Evolutionary conservation across 2,329 filamentous ascomycete genomes (phyloP), one percentile per base, ranked within the genome.

Genomic region (Trichoderma citrinoviride): DNA sequence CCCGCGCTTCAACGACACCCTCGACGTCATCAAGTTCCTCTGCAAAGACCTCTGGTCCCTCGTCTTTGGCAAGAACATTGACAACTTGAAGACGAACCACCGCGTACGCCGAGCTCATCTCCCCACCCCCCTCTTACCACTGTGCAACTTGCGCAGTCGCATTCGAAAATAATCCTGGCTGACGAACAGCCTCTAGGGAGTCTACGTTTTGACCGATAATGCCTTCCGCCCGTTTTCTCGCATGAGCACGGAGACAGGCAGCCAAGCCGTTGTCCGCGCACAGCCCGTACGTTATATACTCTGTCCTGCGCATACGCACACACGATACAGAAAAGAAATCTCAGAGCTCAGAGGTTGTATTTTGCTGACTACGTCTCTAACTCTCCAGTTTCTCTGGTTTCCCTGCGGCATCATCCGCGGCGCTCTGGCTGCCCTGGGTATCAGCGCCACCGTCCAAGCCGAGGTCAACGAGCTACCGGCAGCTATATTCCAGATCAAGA

Each of bases 81-180:
- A 99, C 78, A 99, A 99, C 76, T 83, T 99, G 53, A 99, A 99
- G 80, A 99, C 95, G 8, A 99, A 99, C 75, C 95, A 99, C 76
- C 83, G 95, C 71, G 90, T 92, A 80, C 19, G 82, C 76, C 83
- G 95, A 71, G 90, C 92, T 80, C 19, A 82, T 71, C 2, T 47
- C 44, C 12, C 21, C 21, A 14, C 33, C 12, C 3, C 0, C 33
- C 12, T 5, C 0, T 14, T 37, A 3, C 33, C 12, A 37, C 33
- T 14, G 8, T 14, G 33, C 33, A 37, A 12, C 29, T 3, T 12
- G 29, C 29, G 29, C 29, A 33, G 29, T 12, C 29, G 8, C n/a
- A 57, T 33, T 14, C 29, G 19, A 7, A 56, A 3, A 43, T 19
- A 23, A 12, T 12, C 5, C 10, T 12, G 8, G 33, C 12, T 61